phyloP scores from a whole-genome alignment of 352 stramenopile species.

The Phytopythium ostracodes region DNA sequence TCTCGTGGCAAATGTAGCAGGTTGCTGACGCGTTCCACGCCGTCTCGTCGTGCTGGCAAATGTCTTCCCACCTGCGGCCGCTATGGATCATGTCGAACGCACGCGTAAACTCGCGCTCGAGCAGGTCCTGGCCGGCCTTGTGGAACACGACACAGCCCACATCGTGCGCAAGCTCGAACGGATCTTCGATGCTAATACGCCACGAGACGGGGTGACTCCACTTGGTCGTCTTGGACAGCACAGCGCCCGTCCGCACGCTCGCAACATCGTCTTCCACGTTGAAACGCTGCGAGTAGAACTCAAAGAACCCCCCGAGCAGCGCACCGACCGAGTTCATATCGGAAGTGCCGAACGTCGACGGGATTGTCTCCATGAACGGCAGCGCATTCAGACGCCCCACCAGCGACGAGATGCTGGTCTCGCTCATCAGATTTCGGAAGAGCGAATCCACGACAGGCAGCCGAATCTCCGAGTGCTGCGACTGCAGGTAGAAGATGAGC shows the following conservation, averaged over 20 bases:
- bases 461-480: conserved; percentile 41
- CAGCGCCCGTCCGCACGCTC: conserved; percentile 79
- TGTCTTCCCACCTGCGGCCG: conserved; percentile 43
- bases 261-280: conserved; percentile 94
- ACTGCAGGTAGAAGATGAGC: conserved; percentile 97
- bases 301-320: conserved; percentile 95
- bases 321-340: conserved; percentile 86
- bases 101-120: conserved; percentile 54
- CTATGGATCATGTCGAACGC: conserved; percentile 45
- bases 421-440: conserved; percentile 69
- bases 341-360: conserved; percentile 53
- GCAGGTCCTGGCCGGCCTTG: conserved; percentile 53
- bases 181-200: conserved; percentile 86
- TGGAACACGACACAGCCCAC: conserved; percentile 78
- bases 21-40: conserved; percentile 41
- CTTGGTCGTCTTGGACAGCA: conserved; percentile 64
- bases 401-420: conserved; percentile 89
- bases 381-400: conserved; percentile 73
- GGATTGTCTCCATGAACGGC: conserved; percentile 26
- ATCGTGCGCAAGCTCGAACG: conserved; percentile 81
- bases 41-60: conserved; percentile 47
- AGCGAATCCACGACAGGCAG: conserved; percentile 39
- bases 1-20: conserved; percentile 64
- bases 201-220: conserved; percentile 64
- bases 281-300: conserved; percentile 95